A percentile compares a stretch with the other conserved stretches of the same genome.
These are phyloP conservation scores for Hemileia vastatrix DNA, from an alignment of 1,284 basidiomycete genomes.

Conservation along the genomic window DNA sequence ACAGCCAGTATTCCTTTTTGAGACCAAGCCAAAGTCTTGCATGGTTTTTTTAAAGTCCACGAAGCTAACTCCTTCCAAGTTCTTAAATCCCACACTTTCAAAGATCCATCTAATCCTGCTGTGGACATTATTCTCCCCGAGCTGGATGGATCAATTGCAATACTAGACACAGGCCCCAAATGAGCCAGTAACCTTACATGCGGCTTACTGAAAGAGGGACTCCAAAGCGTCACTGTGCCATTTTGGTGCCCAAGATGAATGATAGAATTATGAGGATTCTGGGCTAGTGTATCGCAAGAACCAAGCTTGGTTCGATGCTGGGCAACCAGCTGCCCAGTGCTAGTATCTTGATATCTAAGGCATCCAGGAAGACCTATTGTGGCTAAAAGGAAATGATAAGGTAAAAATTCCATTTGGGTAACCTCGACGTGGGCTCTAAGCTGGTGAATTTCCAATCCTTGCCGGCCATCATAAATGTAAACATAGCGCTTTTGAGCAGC, in stretches of 20 bases:
- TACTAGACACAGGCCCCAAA: slow-evolving; percentile 69
- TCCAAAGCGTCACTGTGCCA: slow-evolving; percentile 82
- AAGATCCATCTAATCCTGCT: slow-evolving; percentile 70
- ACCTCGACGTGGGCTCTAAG: slow-evolving; percentile 72
- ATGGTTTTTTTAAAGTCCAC: slow-evolving; percentile 34
- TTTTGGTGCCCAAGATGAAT: slow-evolving; percentile 89
- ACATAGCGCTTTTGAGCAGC: slow-evolving; percentile 95
- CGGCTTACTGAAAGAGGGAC: slow-evolving; percentile 80
- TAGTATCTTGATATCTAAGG: slow-evolving; percentile 94
- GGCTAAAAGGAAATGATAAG: slow-evolving; percentile 89
- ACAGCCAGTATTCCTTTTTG: slow-evolving; percentile 74
- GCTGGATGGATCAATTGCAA: slow-evolving; percentile 63
- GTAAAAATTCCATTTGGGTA: slow-evolving; percentile 79
- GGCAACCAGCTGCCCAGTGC: slow-evolving; percentile 75
- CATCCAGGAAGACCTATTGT: slow-evolving; percentile 76
- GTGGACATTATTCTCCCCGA: slow-evolving; percentile 85
- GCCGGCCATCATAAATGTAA: slow-evolving; percentile 79
- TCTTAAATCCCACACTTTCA: slow-evolving; percentile 91
- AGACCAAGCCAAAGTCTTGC: slow-evolving; percentile 46
- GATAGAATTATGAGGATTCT: slow-evolving; percentile 85
- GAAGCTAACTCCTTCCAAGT: slow-evolving; percentile 65
- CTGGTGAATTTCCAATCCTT: slow-evolving; percentile 85
- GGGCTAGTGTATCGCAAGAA: slow-evolving; percentile 72
- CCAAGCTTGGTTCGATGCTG: slow-evolving; percentile 88
- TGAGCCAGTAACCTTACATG: slow-evolving; percentile 87